These are phyloP conservation scores for Chytriomyces sp. DNA, from an alignment of 192 early-diverging fungal species.

Conservation along the genomic window DNA sequence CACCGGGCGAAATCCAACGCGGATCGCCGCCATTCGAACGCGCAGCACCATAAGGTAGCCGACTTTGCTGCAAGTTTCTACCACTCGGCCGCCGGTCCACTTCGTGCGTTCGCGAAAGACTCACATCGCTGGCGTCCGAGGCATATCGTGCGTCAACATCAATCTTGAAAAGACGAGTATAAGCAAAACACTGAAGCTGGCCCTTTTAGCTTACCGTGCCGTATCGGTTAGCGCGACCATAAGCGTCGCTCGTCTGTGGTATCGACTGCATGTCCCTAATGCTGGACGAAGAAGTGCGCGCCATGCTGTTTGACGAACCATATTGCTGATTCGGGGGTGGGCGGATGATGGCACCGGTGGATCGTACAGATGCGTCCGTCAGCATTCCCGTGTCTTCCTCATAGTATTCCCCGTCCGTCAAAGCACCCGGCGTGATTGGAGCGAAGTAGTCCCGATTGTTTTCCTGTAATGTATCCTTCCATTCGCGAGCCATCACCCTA, in stretches of 20 bases:
- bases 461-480: slow-evolving; percentile 33
- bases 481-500: slow-evolving; percentile 32
- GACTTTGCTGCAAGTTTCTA: neutral
- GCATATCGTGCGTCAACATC: slow-evolving; percentile 9
- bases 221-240: neutral
- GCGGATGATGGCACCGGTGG: neutral
- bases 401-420: neutral
- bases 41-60: neutral
- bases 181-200: neutral
- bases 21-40: slow-evolving; percentile 1
- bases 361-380: slow-evolving; percentile 9
- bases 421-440: neutral
- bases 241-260: neutral
- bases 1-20: slow-evolving; percentile 20
- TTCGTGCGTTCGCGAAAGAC: neutral
- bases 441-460: slow-evolving; percentile 26
- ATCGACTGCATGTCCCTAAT: neutral
- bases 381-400: slow-evolving; percentile 20
- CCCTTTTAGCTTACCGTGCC: neutral
- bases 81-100: neutral
- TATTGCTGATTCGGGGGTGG: neutral
- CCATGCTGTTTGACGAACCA: neutral
- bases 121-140: neutral
- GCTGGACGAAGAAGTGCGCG: neutral
- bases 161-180: neutral